Conservation (phyloP, 805 yeast genomes). For the Candida qinlingensis region DNA sequence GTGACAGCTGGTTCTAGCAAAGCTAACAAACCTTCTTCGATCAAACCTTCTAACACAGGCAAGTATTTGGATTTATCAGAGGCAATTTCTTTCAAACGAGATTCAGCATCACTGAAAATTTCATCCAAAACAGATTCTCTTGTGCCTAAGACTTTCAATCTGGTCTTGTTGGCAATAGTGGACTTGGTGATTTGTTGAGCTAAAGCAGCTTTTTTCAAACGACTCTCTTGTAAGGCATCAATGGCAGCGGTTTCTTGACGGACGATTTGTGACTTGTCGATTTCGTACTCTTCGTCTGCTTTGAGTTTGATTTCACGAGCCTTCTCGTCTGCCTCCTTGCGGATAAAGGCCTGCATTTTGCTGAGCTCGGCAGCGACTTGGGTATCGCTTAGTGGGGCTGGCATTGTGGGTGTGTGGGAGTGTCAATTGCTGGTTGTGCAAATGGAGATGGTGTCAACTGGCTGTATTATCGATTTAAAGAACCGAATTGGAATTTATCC, state of each 20-base stretch:
- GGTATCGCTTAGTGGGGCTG: slow-evolving; percentile 5
- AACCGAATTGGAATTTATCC: not conserved
- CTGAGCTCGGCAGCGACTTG: slow-evolving; percentile 92
- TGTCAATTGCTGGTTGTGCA: not conserved
- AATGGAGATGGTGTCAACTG: not conserved
- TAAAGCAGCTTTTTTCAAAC: slow-evolving; percentile 84
- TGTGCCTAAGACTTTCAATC: slow-evolving; percentile 83
- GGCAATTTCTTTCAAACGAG: slow-evolving; percentile 53
- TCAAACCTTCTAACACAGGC: slow-evolving; percentile 66
- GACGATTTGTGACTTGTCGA: slow-evolving; percentile 92
- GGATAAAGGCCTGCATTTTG: slow-evolving; percentile 98
- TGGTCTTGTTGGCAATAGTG: slow-evolving; percentile 90
- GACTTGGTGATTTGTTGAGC: slow-evolving; percentile 95
- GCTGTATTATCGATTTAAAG: not conserved
- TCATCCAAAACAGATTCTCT: slow-evolving; percentile 75
- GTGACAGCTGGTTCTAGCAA: slow-evolving; percentile 66
- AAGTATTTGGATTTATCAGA: slow-evolving; percentile 55
- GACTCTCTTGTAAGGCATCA: slow-evolving; percentile 73
- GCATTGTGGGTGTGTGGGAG: not conserved
- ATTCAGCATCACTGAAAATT: slow-evolving; percentile 66
- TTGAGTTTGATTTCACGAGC: slow-evolving; percentile 93
- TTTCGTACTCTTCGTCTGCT: slow-evolving; percentile 98
- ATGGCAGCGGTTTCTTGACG: slow-evolving; percentile 88
- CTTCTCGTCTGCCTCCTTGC: slow-evolving; percentile 98
- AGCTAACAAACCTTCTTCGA: slow-evolving; percentile 70